These are phyloP conservation scores for Fusarium sp. DNA, from an alignment of 2,329 filamentous ascomycete genomes.

Conservation along the genomic window DNA sequence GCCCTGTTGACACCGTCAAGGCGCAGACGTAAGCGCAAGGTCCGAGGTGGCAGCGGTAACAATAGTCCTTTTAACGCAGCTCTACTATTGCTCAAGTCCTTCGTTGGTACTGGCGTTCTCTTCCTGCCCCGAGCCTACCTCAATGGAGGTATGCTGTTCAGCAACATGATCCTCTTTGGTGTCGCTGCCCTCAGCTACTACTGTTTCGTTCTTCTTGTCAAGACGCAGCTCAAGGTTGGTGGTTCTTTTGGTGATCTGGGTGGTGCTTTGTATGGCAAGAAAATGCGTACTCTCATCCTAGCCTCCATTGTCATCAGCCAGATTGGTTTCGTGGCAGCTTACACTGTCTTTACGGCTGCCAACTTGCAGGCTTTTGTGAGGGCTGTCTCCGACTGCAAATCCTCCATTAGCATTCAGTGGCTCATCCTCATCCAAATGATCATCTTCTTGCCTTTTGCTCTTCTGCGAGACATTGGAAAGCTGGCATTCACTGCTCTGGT, in stretches of 20 bases:
- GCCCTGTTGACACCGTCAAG: conserved; percentile 81
- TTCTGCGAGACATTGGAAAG: conserved; percentile 97
- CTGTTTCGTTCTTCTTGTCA: conserved; percentile 94
- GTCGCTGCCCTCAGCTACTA: conserved; percentile 93
- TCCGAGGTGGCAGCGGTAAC: conserved; percentile 77
- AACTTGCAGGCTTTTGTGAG: conserved; percentile 95
- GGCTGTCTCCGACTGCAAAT: conserved; percentile 88
- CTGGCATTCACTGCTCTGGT: conserved; percentile 94
- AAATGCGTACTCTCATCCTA: conserved; percentile 89
- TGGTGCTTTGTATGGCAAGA: conserved; percentile 87
- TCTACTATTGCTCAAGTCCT: conserved; percentile 91
- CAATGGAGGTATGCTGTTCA: conserved; percentile 98
- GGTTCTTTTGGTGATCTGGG: conserved; percentile 99
- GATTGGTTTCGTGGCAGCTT: conserved; percentile 92
- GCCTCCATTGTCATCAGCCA: conserved; percentile 94
- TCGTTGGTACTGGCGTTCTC: conserved; percentile 94
- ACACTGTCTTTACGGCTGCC: conserved; percentile 96
- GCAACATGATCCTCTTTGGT: conserved; percentile 86
- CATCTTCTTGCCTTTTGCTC: conserved; percentile 92
- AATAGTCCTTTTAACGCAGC: conserved; percentile 83
- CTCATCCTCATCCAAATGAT: conserved; percentile 95
- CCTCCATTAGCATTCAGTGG: conserved; percentile 84
- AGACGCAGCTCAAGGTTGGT: conserved; percentile 83
- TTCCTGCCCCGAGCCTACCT: conserved; percentile 94
- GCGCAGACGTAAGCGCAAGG: conserved; percentile 80